Conservation (phyloP, 2,329 filamentous ascomycete species). For the Ophiostoma novo-ulmi region DNA sequence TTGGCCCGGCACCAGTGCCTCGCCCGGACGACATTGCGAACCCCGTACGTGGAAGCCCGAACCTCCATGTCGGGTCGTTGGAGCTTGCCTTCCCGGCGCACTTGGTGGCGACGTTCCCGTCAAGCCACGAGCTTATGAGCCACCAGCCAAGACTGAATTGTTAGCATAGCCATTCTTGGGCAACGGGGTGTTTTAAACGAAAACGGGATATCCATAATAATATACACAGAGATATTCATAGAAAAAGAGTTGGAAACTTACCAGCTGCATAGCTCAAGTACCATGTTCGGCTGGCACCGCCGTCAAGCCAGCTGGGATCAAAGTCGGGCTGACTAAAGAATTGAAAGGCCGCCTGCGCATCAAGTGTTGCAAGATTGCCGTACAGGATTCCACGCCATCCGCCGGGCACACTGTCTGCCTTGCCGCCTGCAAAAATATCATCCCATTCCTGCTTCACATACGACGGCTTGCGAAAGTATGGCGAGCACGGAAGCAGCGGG, state of each 20-base stretch:
- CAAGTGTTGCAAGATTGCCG: conserved; percentile 72
- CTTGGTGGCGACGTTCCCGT: background rate
- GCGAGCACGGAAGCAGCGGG: conserved; percentile 63
- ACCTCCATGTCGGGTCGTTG: background rate
- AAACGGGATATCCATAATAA: background rate
- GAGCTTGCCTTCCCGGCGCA: background rate
- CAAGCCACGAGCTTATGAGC: background rate
- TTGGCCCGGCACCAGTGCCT: background rate
- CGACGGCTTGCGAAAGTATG: conserved; percentile 57
- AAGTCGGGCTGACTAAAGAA: conserved; percentile 69
- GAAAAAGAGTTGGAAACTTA: conserved; percentile 38
- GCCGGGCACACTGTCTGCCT: conserved; percentile 59
- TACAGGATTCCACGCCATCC: conserved; percentile 85
- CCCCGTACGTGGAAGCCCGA: background rate
- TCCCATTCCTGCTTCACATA: conserved; percentile 85
- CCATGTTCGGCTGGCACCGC: conserved; percentile 79
- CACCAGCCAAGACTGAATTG: background rate
- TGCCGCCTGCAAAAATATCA: conserved; percentile 66
- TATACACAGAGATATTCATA: background rate
- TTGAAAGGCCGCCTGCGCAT: conserved; percentile 62
- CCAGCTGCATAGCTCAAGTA: conserved; percentile 75
- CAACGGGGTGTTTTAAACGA: background rate
- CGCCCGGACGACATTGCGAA: background rate
- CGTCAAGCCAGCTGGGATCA: conserved; percentile 66
- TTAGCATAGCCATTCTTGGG: conserved; percentile 5